Evolutionary conservation across 805 yeast species (phyloP), one percentile per base, ranked within the genome.

Genomic region (Kuraishia piskuri): DNA sequence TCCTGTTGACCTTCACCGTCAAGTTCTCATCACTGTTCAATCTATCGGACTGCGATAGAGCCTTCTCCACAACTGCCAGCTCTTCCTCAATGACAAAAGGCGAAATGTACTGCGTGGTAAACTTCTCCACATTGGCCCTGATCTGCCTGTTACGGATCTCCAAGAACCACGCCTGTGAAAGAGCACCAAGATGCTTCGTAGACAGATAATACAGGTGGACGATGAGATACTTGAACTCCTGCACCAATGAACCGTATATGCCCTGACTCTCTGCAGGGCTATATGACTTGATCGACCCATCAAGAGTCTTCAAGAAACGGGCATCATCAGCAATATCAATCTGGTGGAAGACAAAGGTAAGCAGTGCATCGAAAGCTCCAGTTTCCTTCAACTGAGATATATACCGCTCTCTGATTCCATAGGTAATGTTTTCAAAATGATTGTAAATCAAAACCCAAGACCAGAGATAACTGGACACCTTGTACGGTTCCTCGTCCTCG

Each of bases 161-260:
- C 52, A 79, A 72, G 69, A 76, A 90, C 96, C 96, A 91, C 14
- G 68, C 66, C 60, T 83, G 86, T 2, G 78, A 78, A 19, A 73
- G 63, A 2, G 86, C 77, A 1, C 89, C 88, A 48, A 82, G 69
- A 57, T 75, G 70, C 49, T 70, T 68, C 61, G 83, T 72, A 2
- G 78, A 60, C 48, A 72, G 65, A 61, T 74, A 86, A 57, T 76
- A 78, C 49, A 85, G 61, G 60, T 84, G 80, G 14, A 80, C 62
- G 2, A 77, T 58, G 22, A 82, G 54, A 36, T 74, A 65, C 48
- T 68, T 66, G 47, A 68, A 59, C 53, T 79, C 82, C 20, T 59
- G 61, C 22, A 53, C 64, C 59, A 64, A 50, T 25, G 58, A 58
- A 55, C 61, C 66, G 22, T 61, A 60, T 50, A 66, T 64, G 23